These are phyloP conservation scores for Syncephalastrum contaminatum DNA, from an alignment of 371 early-diverging fungal species.

Conservation along the genomic window DNA sequence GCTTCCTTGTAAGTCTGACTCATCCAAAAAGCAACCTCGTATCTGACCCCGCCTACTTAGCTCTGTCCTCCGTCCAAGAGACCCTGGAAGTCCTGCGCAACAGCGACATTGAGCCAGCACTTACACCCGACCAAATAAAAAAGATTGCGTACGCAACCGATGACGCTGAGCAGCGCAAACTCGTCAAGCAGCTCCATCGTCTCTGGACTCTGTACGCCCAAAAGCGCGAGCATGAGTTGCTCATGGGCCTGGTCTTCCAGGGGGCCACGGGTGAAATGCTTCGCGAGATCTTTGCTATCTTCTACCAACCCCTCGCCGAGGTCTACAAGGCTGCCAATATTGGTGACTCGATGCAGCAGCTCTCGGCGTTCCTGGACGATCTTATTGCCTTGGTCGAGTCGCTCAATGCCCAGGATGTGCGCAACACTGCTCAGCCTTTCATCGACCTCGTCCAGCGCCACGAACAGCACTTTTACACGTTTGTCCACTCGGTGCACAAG, in stretches of 20 bases:
- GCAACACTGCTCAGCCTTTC: conserved; percentile 40
- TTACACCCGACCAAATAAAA: conserved; percentile 40
- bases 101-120: conserved; percentile 33
- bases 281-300: conserved; percentile 62
- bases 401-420: conserved; percentile 32
- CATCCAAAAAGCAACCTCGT: background rate
- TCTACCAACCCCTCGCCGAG: conserved; percentile 64
- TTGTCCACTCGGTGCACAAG: conserved; percentile 62
- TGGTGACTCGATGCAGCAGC: conserved; percentile 57
- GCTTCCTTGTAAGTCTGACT: conserved; percentile 6
- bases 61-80: conserved; percentile 12
- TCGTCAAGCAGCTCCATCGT: conserved; percentile 43
- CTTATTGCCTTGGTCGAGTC: conserved; percentile 54
- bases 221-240: conserved; percentile 55
- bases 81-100: conserved; percentile 38
- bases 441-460: conserved; percentile 55
- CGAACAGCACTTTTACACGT: conserved; percentile 55
- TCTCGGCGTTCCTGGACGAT: conserved; percentile 58
- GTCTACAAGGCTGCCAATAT: conserved; percentile 71
- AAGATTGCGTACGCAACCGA: conserved; percentile 16
- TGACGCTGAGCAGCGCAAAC: conserved; percentile 14
- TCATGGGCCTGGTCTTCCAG: conserved; percentile 60
- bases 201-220: conserved; percentile 51
- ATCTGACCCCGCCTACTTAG: background rate
- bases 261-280: conserved; percentile 64